Base-by-base conservation (phyloP, 2,329 filamentous ascomycete species). In the Fusarium siculi region DNA sequence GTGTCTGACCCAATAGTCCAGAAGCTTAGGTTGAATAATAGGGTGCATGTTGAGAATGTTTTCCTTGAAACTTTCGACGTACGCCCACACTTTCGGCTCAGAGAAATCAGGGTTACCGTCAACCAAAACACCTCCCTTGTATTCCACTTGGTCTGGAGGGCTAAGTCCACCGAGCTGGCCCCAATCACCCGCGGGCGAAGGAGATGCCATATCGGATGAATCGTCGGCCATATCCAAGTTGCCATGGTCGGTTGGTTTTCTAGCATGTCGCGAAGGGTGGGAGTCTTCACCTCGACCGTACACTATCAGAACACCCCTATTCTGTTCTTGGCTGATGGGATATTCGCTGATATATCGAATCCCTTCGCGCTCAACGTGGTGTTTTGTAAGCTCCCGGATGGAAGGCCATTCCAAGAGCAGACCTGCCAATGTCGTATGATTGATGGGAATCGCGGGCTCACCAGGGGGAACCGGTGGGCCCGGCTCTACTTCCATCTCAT, bases 391-490 rank as follows among this genome's bases (percentile, higher is more conserved):
- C 70, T 87, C 83, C 79, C 86, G 83, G 61, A 96, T 94, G 0
- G 91, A 87, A 1, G 88, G 88, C 90, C 93, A 95, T 50, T 88
- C 86, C 34, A 98, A 84, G 21, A 98, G 85, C 70, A 95, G 89
- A 57, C 96, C 93, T 2, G 95, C 95, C n/a, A 94, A 90, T 1
- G 95, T 98, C 0, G 94, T 97, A 79, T 98, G 96, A 74, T 97
- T 93, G 30, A 91, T 89, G 2, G 94, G 93, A 62, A 97, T 93
- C 4, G 92, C 89, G 19, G 93, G 88, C 72, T 90, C 87, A 50
- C 90, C 90, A 2, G 87, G 87, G 18, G 82, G 84, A 14, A 89
- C 86, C 18, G 85, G 82, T 11, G 86, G 85, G 11, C 87, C 86
- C n/a, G 87, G 86, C 47, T 87, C 85, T 4, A 83, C 82, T 60